Percentiles rank a stretch among this genome's conserved stretches.
Evolutionary conservation across 148 eudicot genomes (phyloP).

Genomic region (Cornus controversa): DNA sequence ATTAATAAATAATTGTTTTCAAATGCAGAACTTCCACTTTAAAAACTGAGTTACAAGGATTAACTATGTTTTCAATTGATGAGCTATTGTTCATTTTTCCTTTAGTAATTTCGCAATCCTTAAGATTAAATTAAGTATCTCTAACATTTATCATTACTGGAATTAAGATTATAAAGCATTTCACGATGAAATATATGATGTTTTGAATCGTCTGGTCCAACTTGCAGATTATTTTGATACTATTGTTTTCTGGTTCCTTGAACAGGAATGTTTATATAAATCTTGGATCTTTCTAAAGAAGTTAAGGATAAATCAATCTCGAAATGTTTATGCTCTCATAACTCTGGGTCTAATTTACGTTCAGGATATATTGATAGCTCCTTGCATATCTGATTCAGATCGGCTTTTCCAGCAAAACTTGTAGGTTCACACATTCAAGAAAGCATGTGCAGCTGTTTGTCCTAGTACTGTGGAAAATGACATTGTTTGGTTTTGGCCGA

Average conservation of each 20-base stretch:
- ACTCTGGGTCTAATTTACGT: neutral
- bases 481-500: slow-evolving; percentile 91
- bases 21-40: too few species aligned
- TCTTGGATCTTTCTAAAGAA: neutral
- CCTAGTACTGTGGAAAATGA: slow-evolving; percentile 70
- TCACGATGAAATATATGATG: neutral
- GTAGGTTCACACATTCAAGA: slow-evolving; percentile 67
- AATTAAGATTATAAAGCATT: neutral
- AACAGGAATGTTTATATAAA: neutral
- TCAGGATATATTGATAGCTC: neutral
- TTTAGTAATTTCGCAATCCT: neutral
- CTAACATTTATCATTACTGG: neutral
- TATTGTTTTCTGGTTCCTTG: neutral
- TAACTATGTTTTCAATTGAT: neutral
- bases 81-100: neutral
- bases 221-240: neutral
- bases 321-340: neutral
- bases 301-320: neutral
- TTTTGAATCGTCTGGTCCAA: neutral
- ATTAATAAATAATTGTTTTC: too few species aligned
- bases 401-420: neutral
- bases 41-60: neutral
- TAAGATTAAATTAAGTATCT: neutral
- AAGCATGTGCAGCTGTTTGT: slow-evolving; percentile 73
- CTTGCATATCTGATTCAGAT: neutral